Evolutionary conservation across 2,329 filamentous ascomycete species (phyloP).

Genomic region (Xylaria hypoxylon): DNA sequence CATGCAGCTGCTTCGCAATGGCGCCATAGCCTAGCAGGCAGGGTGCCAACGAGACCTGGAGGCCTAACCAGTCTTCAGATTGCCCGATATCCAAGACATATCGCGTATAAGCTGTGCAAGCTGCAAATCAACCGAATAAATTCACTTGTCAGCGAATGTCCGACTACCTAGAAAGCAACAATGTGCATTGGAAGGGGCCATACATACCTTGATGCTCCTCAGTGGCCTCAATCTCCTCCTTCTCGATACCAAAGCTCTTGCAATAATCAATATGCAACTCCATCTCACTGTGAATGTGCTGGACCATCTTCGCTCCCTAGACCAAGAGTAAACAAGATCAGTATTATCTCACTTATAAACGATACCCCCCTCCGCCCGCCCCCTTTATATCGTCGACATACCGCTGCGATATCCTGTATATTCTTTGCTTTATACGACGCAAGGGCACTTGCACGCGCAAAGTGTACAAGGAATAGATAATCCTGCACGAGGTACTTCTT

Average conservation of each 20-base stretch:
- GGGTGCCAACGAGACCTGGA: constrained; percentile 86
- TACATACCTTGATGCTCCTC: constrained; percentile 77
- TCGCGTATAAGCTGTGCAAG: constrained; percentile 75
- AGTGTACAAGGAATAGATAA: constrained; percentile 92
- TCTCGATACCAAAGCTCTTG: constrained; percentile 79
- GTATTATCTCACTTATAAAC: not conserved
- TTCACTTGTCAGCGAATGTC: not conserved
- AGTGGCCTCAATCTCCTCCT: constrained; percentile 76
- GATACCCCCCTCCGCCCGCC: not conserved
- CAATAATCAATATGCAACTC: constrained; percentile 86
- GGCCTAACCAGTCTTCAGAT: constrained; percentile 86
- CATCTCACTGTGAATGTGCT: constrained; percentile 83
- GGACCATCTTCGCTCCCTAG: constrained; percentile 75
- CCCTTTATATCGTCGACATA: constrained; percentile 54
- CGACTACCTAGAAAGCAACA: not conserved
- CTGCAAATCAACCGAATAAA: constrained; percentile 40
- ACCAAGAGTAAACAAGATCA: constrained; percentile 15
- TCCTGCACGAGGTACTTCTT: constrained; percentile 92
- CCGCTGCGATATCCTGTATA: constrained; percentile 77
- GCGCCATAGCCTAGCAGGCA: constrained; percentile 90
- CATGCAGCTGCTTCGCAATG: constrained; percentile 77
- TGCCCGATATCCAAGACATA: constrained; percentile 91
- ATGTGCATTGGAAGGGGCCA: not conserved
- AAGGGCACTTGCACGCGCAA: constrained; percentile 86
- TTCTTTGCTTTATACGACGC: constrained; percentile 85